Conservation (phyloP, 1,284 basidiomycete species). For the Heterobasidion occidentale region DNA sequence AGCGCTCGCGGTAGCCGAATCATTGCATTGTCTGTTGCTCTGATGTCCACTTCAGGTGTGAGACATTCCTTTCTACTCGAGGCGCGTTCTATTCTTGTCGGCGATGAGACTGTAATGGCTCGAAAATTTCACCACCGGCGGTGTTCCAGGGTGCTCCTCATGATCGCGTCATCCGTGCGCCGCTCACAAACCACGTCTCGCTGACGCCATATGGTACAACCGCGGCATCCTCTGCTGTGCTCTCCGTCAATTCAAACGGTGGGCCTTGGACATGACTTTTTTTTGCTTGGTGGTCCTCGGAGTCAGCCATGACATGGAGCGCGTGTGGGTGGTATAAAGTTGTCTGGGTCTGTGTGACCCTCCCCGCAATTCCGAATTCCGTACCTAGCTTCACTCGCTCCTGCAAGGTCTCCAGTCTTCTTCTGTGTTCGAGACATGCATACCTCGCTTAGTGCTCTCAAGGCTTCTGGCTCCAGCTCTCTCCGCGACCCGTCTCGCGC, state of each 20-base stretch:
- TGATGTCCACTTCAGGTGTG: too few species aligned
- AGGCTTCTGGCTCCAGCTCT: neutral
- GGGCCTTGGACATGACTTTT: too few species aligned
- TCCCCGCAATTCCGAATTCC: too few species aligned
- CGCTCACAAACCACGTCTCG: neutral
- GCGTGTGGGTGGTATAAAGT: too few species aligned
- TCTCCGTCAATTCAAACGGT: neutral
- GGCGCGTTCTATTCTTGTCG: too few species aligned
- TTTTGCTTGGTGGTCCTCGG: too few species aligned
- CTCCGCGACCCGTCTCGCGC: too few species aligned
- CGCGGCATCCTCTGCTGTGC: neutral
- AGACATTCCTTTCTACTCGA: too few species aligned
- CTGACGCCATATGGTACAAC: constrained; percentile 11
- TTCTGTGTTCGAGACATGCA: neutral
- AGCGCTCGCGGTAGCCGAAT: neutral
- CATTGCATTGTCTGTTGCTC: neutral
- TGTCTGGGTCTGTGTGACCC: too few species aligned
- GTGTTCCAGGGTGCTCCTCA: neutral
- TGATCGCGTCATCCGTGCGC: constrained; percentile 7
- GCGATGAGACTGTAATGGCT: too few species aligned
- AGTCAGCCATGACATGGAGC: too few species aligned
- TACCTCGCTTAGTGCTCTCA: neutral
- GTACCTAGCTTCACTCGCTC: neutral
- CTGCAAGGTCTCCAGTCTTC: neutral
- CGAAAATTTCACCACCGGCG: too few species aligned